Evolutionary conservation across 805 yeast species (phyloP).

Genomic region (Starmerella apis): DNA sequence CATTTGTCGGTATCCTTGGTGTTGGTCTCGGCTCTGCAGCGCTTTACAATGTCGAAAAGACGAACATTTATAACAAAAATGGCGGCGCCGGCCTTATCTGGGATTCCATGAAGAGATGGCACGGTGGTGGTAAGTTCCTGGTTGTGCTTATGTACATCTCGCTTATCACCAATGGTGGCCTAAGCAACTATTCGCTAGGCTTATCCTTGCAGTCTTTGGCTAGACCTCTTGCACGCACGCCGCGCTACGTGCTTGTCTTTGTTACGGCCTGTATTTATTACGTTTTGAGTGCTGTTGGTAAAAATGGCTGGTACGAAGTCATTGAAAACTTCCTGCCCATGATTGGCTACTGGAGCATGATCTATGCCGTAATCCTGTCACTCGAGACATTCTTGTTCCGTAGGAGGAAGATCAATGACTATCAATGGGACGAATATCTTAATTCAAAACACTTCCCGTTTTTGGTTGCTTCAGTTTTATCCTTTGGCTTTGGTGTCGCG

Average conservation of each 20-base stretch:
- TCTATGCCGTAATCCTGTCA: conserved; percentile 58
- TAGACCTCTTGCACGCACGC: conserved; percentile 45
- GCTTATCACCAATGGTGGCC: conserved; percentile 67
- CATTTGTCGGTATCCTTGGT: conserved; percentile 67
- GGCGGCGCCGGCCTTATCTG: conserved; percentile 60
- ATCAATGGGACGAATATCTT: conserved; percentile 71
- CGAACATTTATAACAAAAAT: conserved; percentile 40
- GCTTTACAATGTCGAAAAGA: conserved; percentile 37
- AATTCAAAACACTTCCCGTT: conserved; percentile 47
- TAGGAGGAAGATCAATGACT: conserved; percentile 39
- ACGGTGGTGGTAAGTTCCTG: conserved; percentile 66
- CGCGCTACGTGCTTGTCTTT: conserved; percentile 70
- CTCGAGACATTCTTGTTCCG: conserved; percentile 70
- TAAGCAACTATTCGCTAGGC: conserved; percentile 74
- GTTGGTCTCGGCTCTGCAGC: conserved; percentile 61
- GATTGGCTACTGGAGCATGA: conserved; percentile 86
- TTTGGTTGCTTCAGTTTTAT: conserved; percentile 59
- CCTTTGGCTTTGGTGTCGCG: conserved; percentile 60
- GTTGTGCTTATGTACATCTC: conserved; percentile 61
- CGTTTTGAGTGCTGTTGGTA: conserved; percentile 65
- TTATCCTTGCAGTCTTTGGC: conserved; percentile 55
- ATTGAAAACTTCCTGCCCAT: conserved; percentile 76
- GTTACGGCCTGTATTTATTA: conserved; percentile 52
- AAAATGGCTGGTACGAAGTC: conserved; percentile 59
- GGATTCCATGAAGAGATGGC: conserved; percentile 59